These are phyloP conservation scores for Aureobasidium sp. DNA, from an alignment of 2,329 filamentous ascomycete genomes.

Conservation along the genomic window DNA sequence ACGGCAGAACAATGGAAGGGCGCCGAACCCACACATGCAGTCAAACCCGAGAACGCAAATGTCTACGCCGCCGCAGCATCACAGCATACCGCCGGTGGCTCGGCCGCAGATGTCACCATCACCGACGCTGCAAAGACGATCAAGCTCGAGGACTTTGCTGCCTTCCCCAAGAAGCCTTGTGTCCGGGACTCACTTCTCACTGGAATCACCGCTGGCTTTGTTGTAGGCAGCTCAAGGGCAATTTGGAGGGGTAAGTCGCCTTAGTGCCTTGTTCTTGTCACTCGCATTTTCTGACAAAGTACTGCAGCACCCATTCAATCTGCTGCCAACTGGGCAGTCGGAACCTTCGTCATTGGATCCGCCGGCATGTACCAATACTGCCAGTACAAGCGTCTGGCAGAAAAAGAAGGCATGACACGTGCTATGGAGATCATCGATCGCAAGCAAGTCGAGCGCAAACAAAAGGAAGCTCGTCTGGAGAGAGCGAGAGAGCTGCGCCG, in stretches of 20 bases:
- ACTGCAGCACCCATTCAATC: conserved; percentile 52
- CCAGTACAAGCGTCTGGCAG: conserved; percentile 63
- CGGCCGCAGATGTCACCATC: conserved; percentile 48
- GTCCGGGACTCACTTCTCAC: conserved; percentile 74
- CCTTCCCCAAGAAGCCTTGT: conserved; percentile 73
- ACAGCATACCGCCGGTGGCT: conserved; percentile 55
- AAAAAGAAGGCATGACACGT: conserved; percentile 76
- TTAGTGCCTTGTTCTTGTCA: background rate
- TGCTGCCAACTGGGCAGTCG: conserved; percentile 80
- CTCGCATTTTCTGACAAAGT: conserved; percentile 20
- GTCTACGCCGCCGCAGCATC: conserved; percentile 48
- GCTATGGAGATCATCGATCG: conserved; percentile 75
- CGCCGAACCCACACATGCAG: conserved; percentile 21
- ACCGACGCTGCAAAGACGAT: conserved; percentile 61
- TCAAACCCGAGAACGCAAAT: conserved; percentile 44
- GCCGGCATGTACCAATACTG: conserved; percentile 77
- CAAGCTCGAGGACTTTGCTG: conserved; percentile 60
- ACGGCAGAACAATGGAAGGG: conserved; percentile 30
- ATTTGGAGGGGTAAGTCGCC: conserved; percentile 62
- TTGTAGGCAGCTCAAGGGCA: conserved; percentile 64
- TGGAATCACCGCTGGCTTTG: conserved; percentile 74
- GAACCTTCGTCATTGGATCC: conserved; percentile 63
- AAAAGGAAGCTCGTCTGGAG: conserved; percentile 40
- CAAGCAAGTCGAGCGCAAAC: conserved; percentile 59
- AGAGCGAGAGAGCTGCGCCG: conserved; percentile 33